Evolutionary conservation across 352 stramenopile species (phyloP), one percentile per base, ranked within the genome.

Genomic region (Elongisporangium undulatum): DNA sequence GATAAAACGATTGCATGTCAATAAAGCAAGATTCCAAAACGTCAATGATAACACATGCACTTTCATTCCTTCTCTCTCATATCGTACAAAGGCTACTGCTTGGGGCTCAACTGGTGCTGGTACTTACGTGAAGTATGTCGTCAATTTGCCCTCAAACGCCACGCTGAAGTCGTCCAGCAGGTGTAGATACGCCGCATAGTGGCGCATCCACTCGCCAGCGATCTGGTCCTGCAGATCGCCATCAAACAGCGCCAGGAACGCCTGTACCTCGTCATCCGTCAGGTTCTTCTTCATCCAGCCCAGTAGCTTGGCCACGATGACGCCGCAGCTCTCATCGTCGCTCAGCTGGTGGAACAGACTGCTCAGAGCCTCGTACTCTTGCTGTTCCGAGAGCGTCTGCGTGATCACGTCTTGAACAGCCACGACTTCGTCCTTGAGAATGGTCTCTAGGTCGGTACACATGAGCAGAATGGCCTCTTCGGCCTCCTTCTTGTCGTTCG

Each of bases 211-310:
- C 51, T 86, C 75, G 55, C 81, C 81, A 2, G 76, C 77, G 29
- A 90, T 67, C 38, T 65, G 71, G 66, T 85, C 66, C 51, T 85
- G 71, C 20, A 86, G 62, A 29, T 90, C 71, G 17, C 63, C 17
- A 51, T 74, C 72, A 53, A 90, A 87, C 1, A 88, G 64, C 49
- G 62, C 61, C 15, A 88, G 61, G 54, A 90, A 90, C 5, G 71
- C 59, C 24, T 74, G 61, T 53, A 83, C 70, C 24, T 88, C 76
- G 8, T 66, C 54, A 20, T 83, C 76, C 38, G 57, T 67, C 63
- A 86, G 69, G 55, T 77, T 67, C 24, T 72, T 74, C 58, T 77
- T 80, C 81, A 90, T 88, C 78, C 78, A 90, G 4, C 78, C 81
- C 4, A 91, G 69, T 29, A 91, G 45, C 61, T 89, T 83, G 4